Base-by-base conservation (phyloP, 768 basidiomycete species). In the Tubosaeta sp. region DNA sequence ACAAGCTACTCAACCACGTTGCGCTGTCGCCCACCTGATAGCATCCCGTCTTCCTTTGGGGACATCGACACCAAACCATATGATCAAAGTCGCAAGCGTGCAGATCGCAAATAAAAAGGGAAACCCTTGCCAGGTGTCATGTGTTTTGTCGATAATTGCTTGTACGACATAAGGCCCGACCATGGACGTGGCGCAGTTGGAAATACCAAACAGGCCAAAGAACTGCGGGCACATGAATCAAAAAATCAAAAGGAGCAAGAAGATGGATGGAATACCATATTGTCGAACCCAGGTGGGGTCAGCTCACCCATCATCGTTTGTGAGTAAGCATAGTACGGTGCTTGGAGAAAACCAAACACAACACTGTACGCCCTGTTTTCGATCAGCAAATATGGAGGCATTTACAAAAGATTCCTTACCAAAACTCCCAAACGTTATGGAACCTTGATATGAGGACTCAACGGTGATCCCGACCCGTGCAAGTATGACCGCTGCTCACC, bases 251-350 rank as follows among this genome's bases (percentile, higher is more conserved):
- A n/a, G n/a, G 0, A 18, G 2, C 8, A 18, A 45, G 1, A n/a
- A 0, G 16, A 29, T 34, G 3, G 6, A 40, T 11, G 7, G 13
- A 63, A 19, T 49, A 77, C 80, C 81, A 82, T 90, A 62, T 90
- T 89, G 58, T 93, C 90, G 61, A 88, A 93, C 1, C 90, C 91
- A 1, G 88, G 86, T 13, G 90, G 90, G 6, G 86, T 83, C 11
- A 94, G 78, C 66, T 94, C 91, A 1, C 87, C 86, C 87, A 90
- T 90, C 85, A 89, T 87, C 0, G 87, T 90, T 63, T 88, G 84
- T 3, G 88, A 82, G 63, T 86, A 90, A 1, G 91, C 87, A 62
- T 89, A 93, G 69, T 90, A 94, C 0, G 90, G 90, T 1, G 86
- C 86, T 71, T 91, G 86, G 75, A 90, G 90, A 8, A 91, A 68